Conservation (phyloP, 2,329 filamentous ascomycete genomes). For the Ophiosphaerella herpotricha region DNA sequence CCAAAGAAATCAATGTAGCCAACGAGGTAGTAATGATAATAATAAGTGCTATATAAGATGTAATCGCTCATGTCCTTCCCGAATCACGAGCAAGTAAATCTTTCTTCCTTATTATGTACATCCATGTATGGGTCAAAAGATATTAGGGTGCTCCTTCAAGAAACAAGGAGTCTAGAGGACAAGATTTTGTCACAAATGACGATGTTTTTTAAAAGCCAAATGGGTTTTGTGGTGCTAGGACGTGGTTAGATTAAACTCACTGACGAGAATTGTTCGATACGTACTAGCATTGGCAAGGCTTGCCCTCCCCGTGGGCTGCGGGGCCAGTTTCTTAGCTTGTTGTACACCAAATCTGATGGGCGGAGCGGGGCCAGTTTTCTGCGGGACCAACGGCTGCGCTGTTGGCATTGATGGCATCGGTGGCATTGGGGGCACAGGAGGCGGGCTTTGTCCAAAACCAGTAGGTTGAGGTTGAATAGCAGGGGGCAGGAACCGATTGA, state of each 20-base stretch:
- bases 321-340: conserved; percentile 73
- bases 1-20: too few species aligned
- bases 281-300: conserved; percentile 95
- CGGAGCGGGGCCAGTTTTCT: conserved; percentile 84
- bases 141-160: not conserved
- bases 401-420: conserved; percentile 62
- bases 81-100: not conserved
- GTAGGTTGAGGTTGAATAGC: conserved; percentile 59
- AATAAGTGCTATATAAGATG: conserved; percentile 1
- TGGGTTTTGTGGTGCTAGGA: conserved; percentile 70
- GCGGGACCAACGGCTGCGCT: conserved; percentile 69
- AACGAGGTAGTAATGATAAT: not conserved
- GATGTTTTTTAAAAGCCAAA: conserved; percentile 65
- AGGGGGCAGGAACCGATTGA: conserved; percentile 53
- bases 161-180: not conserved
- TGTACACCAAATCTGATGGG: conserved; percentile 86
- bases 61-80: not conserved
- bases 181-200: not conserved
- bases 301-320: conserved; percentile 89
- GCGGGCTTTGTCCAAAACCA: conserved; percentile 59
- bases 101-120: conserved; percentile 12
- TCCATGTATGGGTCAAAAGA: conserved; percentile 5
- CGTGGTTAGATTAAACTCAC: conserved; percentile 7
- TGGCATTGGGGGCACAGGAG: conserved; percentile 63
- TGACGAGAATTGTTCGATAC: conserved; percentile 50